Evolutionary conservation across 768 basidiomycete genomes (phyloP).

Genomic region (Gloeopeniophorella convolvens): DNA sequence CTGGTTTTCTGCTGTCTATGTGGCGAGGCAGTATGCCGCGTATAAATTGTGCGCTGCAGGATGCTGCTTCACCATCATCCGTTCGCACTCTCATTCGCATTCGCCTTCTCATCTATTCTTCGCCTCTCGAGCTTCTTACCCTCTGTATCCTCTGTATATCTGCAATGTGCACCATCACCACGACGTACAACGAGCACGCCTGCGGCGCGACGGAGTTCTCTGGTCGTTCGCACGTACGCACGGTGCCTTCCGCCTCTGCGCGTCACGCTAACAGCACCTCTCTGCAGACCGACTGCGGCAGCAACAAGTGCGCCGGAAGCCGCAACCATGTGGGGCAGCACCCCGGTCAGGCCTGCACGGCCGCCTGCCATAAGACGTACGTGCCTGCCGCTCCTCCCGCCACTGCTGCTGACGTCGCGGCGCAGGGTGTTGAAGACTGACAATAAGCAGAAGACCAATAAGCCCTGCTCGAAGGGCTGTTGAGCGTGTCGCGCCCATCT

Average conservation of each 20-base stretch:
- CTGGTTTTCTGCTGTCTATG: too few species aligned
- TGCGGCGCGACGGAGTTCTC: constrained; percentile 11
- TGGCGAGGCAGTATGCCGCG: too few species aligned
- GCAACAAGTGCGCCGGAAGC: constrained; percentile 9
- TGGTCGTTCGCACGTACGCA: constrained; percentile 9
- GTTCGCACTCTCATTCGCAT: too few species aligned
- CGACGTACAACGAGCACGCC: constrained; percentile 8
- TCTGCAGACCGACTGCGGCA: constrained; percentile 14
- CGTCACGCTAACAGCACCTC: not conserved
- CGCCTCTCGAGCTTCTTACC: not conserved
- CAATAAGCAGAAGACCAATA: constrained; percentile 6
- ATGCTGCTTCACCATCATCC: too few species aligned
- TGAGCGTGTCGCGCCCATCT: not conserved
- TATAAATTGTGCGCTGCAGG: too few species aligned
- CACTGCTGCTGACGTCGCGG: not conserved
- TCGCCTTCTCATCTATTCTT: not conserved
- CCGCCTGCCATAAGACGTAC: constrained; percentile 12
- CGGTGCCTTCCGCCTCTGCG: not conserved
- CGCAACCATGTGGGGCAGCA: constrained; percentile 3
- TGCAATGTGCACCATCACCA: constrained; percentile 12
- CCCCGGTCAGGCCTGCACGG: constrained; percentile 6
- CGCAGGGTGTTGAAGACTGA: not conserved
- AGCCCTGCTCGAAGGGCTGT: constrained; percentile 12
- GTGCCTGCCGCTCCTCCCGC: not conserved
- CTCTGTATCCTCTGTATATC: not conserved